phyloP scores from a whole-genome alignment of 495 filamentous ascomycete species.

The Hypoxylon crocopeplum region DNA sequence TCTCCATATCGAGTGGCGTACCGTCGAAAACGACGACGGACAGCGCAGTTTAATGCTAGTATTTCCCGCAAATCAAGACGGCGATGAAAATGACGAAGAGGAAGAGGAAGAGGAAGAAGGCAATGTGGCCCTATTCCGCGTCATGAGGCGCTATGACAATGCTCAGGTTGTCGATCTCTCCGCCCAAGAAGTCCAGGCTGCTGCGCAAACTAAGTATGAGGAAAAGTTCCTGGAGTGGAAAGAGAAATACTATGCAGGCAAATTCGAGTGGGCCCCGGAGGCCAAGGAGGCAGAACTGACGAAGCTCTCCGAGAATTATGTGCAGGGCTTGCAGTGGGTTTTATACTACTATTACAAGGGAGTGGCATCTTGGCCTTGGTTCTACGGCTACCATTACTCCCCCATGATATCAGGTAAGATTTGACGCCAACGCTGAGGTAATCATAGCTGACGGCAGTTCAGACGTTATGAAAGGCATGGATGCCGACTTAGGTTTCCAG shows the following conservation, averaged over 20 bases:
- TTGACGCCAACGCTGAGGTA: conserved; percentile 66
- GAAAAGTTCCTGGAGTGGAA: conserved; percentile 91
- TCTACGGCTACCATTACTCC: conserved; percentile 94
- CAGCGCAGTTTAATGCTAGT: conserved; percentile 79
- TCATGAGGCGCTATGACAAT: conserved; percentile 88
- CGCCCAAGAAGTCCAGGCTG: conserved; percentile 75
- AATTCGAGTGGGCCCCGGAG: conserved; percentile 88
- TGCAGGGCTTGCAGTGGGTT: conserved; percentile 98
- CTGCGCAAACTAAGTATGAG: conserved; percentile 82
- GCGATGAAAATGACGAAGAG: conserved; percentile 65
- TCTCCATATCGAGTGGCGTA: conserved; percentile 82
- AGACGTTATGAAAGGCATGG: conserved; percentile 89
- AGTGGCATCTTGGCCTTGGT: conserved; percentile 99
- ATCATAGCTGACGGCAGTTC: conserved; percentile 50
- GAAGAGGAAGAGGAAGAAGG: conserved; percentile 94
- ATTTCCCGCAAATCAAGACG: conserved; percentile 64
- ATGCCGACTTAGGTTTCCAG: conserved; percentile 88
- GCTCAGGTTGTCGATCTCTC: conserved; percentile 84
- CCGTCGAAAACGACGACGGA: conserved; percentile 77
- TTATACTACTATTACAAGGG: conserved; percentile 97
- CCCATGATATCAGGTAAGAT: conserved; percentile 89
- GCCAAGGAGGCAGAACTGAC: conserved; percentile 77
- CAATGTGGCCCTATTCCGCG: conserved; percentile 78
- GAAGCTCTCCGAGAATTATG: conserved; percentile 91
- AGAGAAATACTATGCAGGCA: conserved; percentile 86